Percentiles rank a stretch among this genome's conserved stretches.
These are phyloP conservation scores for Phytophthora rubi DNA, from an alignment of 352 stramenopile genomes.

Conservation along the genomic window DNA sequence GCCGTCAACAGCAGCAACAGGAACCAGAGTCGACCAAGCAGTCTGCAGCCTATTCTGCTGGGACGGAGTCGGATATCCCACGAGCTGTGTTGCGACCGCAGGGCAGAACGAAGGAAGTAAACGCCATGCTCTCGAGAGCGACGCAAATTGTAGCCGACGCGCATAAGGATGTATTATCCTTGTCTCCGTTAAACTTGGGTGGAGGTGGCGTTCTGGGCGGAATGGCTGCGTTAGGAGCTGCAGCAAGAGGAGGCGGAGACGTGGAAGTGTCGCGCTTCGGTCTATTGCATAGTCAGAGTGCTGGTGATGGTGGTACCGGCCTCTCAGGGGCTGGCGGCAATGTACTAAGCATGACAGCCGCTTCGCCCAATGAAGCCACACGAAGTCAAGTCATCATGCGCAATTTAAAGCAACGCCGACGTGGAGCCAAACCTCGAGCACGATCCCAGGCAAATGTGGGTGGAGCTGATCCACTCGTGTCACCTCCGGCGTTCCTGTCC, in stretches of 20 bases:
- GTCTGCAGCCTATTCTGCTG: slow-evolving; percentile 1
- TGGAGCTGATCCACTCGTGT: slow-evolving; percentile 23
- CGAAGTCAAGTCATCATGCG: slow-evolving; percentile 53
- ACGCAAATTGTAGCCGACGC: slow-evolving; percentile 41
- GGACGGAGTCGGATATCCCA: slow-evolving; percentile 12
- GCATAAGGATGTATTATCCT: slow-evolving; percentile 26
- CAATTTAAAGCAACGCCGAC: slow-evolving; percentile 45
- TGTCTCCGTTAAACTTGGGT: slow-evolving; percentile 19
- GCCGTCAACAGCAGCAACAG: slow-evolving; percentile 3
- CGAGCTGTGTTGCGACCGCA: slow-evolving; percentile 16
- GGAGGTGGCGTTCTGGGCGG: slow-evolving; percentile 8
- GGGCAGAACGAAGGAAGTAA: slow-evolving; percentile 37
- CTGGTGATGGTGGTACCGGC: slow-evolving; percentile 13
- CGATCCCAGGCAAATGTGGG: slow-evolving; percentile 36
- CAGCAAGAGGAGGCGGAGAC: slow-evolving; percentile 23
- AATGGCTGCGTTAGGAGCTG: slow-evolving; percentile 16
- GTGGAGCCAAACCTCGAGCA: slow-evolving; percentile 40
- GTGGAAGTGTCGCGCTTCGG: slow-evolving; percentile 38
- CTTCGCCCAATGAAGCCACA: slow-evolving; percentile 36
- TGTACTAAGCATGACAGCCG: slow-evolving; percentile 5
- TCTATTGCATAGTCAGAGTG: slow-evolving; percentile 30
- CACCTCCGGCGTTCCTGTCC: slow-evolving; percentile 30
- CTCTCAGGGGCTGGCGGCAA: slow-evolving; percentile 3
- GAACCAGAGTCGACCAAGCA: slow-evolving; percentile 4
- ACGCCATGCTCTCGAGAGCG: slow-evolving; percentile 45